These are phyloP conservation scores for Inga laurina DNA, from an alignment of 306 rosid species.

Conservation along the genomic window DNA sequence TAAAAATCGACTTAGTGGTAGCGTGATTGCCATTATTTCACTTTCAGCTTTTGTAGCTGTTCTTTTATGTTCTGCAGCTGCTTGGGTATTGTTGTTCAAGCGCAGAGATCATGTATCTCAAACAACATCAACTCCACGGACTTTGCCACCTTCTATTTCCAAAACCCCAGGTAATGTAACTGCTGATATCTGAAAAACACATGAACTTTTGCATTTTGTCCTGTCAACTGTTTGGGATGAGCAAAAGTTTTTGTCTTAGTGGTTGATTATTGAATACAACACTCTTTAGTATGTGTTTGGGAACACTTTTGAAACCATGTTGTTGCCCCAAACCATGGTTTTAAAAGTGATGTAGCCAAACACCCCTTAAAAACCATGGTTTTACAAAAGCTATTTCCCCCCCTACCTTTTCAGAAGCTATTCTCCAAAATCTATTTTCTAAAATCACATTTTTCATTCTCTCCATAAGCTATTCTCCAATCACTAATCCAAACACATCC, in stretches of 20 bases:
- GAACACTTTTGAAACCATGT: no score
- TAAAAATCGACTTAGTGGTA: constrained; percentile 58
- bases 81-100: constrained; percentile 60
- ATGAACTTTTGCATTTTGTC: constrained; percentile 22
- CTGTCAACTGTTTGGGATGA: not conserved
- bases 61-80: constrained; percentile 65
- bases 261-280: constrained; percentile 15
- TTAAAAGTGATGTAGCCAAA: no score
- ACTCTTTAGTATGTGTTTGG: not conserved
- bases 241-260: not conserved
- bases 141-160: constrained; percentile 50
- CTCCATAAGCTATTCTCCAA: no score
- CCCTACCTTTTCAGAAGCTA: no score
- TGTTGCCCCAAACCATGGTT: no score
- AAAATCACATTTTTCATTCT: no score
- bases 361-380: no score
- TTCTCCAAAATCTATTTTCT: no score
- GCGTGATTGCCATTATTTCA: constrained; percentile 68
- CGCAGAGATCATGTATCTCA: constrained; percentile 47
- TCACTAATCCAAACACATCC: no score
- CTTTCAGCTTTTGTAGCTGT: constrained; percentile 69
- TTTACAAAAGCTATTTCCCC: no score
- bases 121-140: constrained; percentile 50
- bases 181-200: constrained; percentile 2
- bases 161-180: constrained; percentile 68